Base-by-base conservation (phyloP, 768 basidiomycete species). In the Boletus huronensis region DNA sequence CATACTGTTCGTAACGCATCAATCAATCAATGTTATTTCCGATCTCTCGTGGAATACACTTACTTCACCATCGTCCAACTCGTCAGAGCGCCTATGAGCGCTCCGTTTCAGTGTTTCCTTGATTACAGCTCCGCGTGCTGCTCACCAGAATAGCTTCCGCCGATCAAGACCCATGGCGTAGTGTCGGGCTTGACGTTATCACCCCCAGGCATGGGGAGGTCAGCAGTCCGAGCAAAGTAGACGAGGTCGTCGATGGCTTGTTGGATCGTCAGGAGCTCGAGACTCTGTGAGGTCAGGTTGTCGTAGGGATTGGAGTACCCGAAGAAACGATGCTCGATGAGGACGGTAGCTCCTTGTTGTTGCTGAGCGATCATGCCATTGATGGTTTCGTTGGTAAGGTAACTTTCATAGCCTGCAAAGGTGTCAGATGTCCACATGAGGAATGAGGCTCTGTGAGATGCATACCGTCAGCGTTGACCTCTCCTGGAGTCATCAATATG, bases 311-410 rank as follows among this genome's bases (percentile, higher is more conserved):
- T 90, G 53, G 87, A 89, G n/a, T 79, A 69, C 14, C 88, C 88
- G 57, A 83, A 89, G 75, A 84, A 90, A 23, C 88, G 78, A 62
- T 90, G 88, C 61, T 90, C 87, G 25, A 88, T 56, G 28, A 88
- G 72, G 58, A 89, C 73, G 6, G 80, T 77, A 17, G 81, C 81
- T 21, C 83, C 87, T 34, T 79, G 79, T 53, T 86, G 75, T 65
- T 84, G 82, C 63, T 86, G 82, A 10, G 85, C 83, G 55, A 87
- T 81, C 48, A 76, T 73, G 16, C 87, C 87, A 55, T 77, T 82
- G 58, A 89, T 79, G 6, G 82, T 85, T 11, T 28, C 51, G 61
- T 88, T 88, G 16, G 84, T 84, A 47, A 88, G 75, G 62, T 86
- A 88, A n/a, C 71, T 74, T 49, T 67, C 66, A 51, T 64, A 77